Base-by-base conservation (phyloP, 176 grass and related monocot species). In the Chrysopogon serrulatus region DNA sequence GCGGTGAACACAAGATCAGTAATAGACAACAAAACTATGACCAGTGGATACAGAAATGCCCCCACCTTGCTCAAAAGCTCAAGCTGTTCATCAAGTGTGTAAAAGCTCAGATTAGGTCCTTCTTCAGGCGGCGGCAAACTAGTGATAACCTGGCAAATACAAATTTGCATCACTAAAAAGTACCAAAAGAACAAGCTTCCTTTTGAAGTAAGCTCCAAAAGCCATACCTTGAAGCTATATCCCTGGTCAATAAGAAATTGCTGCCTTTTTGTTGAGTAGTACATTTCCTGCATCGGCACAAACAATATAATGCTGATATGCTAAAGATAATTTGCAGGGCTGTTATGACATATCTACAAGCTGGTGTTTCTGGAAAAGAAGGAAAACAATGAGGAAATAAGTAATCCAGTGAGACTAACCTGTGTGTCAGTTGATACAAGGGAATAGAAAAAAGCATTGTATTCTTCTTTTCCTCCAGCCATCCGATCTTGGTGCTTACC, bases 381-480 rank as follows among this genome's bases (percentile, higher is more conserved):
- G 63, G 43, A 37, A 45, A 70, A 86, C 53, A 79, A 26, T 19
- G 79, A 77, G 30, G 16, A 84, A 32, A 33, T 23, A 11, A 82
- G 14, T 35, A 24, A 49, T 11, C 33, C 60, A 69, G 36, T 42
- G 18, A 73, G 28, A 12, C 47, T 48, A n/a, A 95, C 96, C 90
- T 98, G 96, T 66, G 96, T 98, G 74, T 98, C 96, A 59, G 96
- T 98, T 26, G 96, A 98, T 82, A 98, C 96, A 83, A 98, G 93
- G 27, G 96, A 98, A 86, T 95, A 98, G 89, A 98, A 98, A 82
- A 95, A 98, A 65, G 96, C 96, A 85, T 98, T 98, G 87, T 98
- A 98, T 87, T 98, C 96, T 95, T 98, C 96, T 93, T 98, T 98
- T 47, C 96, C 96, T 39, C 96, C 96, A 84, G 96, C 92, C 87